Base-by-base conservation (phyloP, 805 yeast species). In the Zygoascus flipseniorum region DNA sequence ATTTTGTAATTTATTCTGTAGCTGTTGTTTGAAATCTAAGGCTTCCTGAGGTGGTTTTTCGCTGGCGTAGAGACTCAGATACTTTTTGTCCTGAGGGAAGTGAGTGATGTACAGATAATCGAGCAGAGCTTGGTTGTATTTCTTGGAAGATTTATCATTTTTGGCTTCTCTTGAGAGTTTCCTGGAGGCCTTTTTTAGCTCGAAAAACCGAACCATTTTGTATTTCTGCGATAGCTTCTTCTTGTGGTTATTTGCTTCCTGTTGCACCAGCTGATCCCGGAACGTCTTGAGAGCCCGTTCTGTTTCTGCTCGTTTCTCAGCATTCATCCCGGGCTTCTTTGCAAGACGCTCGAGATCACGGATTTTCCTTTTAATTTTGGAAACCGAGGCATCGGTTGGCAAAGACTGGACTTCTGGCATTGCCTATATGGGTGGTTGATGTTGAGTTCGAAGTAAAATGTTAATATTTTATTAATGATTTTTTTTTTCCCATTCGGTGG, bases 121-220 rank as follows among this genome's bases (percentile, higher is more conserved):
- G 8, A 82, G 69, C 64, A 5, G 70, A 65, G 54, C 73, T 71
- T 58, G 83, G 85, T 63, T n/a, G 68, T 64, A 5, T 70, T 65
- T 54, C 73, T 71, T 58, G 83, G 85, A 63, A 86, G 80, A 54
- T 74, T 78, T 65, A 96, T 78, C 31, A 80, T 60, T 0, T 96
- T 93, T 75, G 89, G 90, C 71, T 89, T 88, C 64, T 16, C 79
- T 77, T 58, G 72, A 75, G 5, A 86, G 80, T 54, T 74, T 78
- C 64, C 96, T 78, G 26, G 80, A 60, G 0, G 97, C 93, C 75
- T 90, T 90, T 71, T 89, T 88, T 64, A 78, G 81, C 68, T 90
- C 98, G 57, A 93, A 89, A 66, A 93, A 93, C 59, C 92, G 78
- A 48, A 93, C 89, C 90, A 89, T 89, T 65, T 89, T 97, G 67